Evolutionary conservation across 2,329 filamentous ascomycete species (phyloP).

Genomic region (Paecilomyces fulvus): DNA sequence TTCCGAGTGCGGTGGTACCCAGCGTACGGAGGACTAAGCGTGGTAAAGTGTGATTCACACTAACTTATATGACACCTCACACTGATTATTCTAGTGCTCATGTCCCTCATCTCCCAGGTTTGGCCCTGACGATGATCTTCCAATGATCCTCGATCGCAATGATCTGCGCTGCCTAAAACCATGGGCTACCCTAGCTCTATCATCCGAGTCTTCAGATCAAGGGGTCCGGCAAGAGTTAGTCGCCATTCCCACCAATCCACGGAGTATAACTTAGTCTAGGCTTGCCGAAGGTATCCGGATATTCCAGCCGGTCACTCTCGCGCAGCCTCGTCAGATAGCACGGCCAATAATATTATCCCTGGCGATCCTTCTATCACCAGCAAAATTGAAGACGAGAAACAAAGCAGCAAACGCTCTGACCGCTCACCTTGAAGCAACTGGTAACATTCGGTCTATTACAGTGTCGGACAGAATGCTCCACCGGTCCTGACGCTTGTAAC

Average conservation of each 20-base stretch:
- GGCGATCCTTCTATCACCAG: background rate
- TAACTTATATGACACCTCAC: background rate
- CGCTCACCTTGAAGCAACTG: background rate
- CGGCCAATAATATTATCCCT: background rate
- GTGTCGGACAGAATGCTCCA: background rate
- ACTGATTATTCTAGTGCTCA: background rate
- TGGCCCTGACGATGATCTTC: background rate
- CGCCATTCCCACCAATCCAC: background rate
- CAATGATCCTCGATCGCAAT: background rate
- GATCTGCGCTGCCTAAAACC: background rate
- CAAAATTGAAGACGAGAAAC: background rate
- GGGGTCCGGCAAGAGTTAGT: background rate
- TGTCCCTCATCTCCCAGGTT: background rate
- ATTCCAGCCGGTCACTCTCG: background rate
- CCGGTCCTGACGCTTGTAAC: background rate
- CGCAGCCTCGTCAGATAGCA: background rate
- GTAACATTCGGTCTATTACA: background rate
- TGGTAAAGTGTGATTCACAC: background rate
- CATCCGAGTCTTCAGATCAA: background rate
- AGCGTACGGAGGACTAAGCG: background rate
- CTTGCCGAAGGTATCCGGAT: background rate
- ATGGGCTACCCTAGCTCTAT: background rate
- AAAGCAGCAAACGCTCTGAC: background rate
- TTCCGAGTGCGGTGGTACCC: background rate
- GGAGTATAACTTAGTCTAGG: background rate